phyloP scores from a whole-genome alignment of 495 filamentous ascomycete genomes.

The Pseudomonodictys pantanalensis region DNA sequence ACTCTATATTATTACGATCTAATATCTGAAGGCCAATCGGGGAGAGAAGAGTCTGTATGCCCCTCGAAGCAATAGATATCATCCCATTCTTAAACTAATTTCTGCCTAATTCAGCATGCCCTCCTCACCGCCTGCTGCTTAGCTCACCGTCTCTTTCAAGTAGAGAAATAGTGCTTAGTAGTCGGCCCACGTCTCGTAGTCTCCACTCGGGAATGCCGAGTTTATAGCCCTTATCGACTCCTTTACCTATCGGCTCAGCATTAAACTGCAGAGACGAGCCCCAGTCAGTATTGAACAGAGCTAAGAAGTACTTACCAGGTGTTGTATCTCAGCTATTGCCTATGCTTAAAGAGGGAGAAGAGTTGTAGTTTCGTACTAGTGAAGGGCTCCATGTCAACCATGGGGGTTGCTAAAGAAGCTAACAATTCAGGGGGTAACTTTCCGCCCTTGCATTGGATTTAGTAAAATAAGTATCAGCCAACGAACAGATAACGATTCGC shows the following conservation, averaged over 20 bases:
- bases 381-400: neutral
- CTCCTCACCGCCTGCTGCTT: neutral
- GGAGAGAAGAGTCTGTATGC: too few species aligned
- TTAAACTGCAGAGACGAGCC: neutral
- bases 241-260: slow-evolving; percentile 2
- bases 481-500: neutral
- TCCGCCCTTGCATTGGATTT: neutral
- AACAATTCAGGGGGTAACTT: neutral
- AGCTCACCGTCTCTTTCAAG: neutral
- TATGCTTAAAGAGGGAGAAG: neutral
- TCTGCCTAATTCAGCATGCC: neutral
- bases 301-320: neutral
- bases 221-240: slow-evolving; percentile 1
- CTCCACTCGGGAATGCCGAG: slow-evolving; percentile 11
- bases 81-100: neutral
- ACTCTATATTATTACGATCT: too few species aligned
- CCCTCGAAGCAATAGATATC: neutral
- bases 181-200: slow-evolving; percentile 5
- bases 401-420: neutral
- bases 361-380: neutral
- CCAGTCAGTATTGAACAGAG: neutral
- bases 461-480: neutral
- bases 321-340: neutral
- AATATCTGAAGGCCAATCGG: too few species aligned
- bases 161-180: slow-evolving; percentile 2